Conservation (phyloP, 2,329 filamentous ascomycete species). For the Monosporascus sp. region DNA sequence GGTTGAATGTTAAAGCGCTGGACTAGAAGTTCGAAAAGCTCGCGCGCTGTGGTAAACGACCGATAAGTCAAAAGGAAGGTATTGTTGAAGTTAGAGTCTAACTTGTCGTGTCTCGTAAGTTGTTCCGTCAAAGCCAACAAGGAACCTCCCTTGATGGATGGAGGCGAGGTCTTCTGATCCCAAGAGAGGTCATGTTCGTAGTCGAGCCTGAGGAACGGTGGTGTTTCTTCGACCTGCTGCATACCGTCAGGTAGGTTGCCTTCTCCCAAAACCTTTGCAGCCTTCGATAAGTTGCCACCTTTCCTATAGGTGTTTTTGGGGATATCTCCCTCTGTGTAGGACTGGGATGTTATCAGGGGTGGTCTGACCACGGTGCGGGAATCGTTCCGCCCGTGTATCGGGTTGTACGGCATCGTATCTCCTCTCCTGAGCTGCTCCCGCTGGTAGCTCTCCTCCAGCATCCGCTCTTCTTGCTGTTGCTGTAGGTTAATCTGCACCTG, state of each 20-base stretch:
- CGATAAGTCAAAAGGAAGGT: constrained; percentile 96
- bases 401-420: constrained; percentile 53
- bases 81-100: constrained; percentile 93
- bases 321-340: constrained; percentile 58
- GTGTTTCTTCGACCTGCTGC: constrained; percentile 65
- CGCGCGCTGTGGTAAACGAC: constrained; percentile 85
- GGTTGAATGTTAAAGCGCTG: constrained; percentile 90
- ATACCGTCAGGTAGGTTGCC: constrained; percentile 49
- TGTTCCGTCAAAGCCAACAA: constrained; percentile 88
- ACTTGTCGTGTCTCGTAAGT: constrained; percentile 88
- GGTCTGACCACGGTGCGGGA: constrained; percentile 45
- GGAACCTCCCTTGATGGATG: constrained; percentile 82
- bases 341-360: constrained; percentile 50
- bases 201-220: constrained; percentile 80
- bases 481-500: constrained; percentile 59
- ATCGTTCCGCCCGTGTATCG: constrained; percentile 51
- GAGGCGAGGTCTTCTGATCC: constrained; percentile 72
- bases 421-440: constrained; percentile 51
- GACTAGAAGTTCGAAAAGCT: constrained; percentile 89
- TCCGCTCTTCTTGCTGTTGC: constrained; percentile 39
- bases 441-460: constrained; percentile 39
- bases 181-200: constrained; percentile 86
- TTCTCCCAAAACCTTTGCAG: constrained; percentile 62
- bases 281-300: constrained; percentile 54
- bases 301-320: constrained; percentile 49